A percentile compares a stretch with the other conserved stretches of the same genome.
phyloP scores from a whole-genome alignment of 2,329 filamentous ascomycete genomes.

The Alternaria viburni region DNA sequence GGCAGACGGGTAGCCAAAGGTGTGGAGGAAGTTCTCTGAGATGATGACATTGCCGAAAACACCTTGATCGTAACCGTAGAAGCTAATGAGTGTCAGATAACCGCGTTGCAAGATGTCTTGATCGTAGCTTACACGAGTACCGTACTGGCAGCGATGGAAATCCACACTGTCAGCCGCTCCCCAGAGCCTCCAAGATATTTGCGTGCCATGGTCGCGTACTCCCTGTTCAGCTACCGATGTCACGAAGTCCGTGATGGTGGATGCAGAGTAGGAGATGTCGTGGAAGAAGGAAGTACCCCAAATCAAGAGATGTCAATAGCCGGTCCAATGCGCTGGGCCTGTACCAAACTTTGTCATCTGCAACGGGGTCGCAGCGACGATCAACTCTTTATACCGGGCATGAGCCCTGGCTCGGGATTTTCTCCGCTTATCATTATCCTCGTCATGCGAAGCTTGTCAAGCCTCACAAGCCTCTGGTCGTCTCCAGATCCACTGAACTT shows the following conservation, averaged over 20 bases:
- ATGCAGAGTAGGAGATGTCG: not conserved
- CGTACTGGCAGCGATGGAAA: constrained; percentile 58
- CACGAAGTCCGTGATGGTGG: not conserved
- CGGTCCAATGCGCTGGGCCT: not conserved
- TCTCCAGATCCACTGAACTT: constrained; percentile 3
- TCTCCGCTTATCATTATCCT: constrained; percentile 17
- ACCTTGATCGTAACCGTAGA: constrained; percentile 54
- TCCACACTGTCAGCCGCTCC: constrained; percentile 59
- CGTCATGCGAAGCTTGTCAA: not conserved
- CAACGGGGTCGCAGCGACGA: constrained; percentile 3
- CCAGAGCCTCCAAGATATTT: constrained; percentile 60
- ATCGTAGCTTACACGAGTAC: constrained; percentile 48
- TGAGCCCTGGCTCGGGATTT: constrained; percentile 7
- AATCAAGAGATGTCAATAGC: not conserved
- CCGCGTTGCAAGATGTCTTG: not conserved
- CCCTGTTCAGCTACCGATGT: not conserved
- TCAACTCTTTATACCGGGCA: constrained; percentile 15
- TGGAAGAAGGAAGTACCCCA: not conserved
- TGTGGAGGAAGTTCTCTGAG: constrained; percentile 37
- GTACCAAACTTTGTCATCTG: constrained; percentile 5
- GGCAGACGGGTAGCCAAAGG: constrained; percentile 36
- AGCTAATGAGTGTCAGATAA: constrained; percentile 22
- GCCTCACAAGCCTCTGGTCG: constrained; percentile 3
- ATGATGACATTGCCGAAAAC: constrained; percentile 47
- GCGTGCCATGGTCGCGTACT: constrained; percentile 46